Base-by-base conservation (phyloP, 1,284 basidiomycete species). In the Pseudozyma sp. region DNA sequence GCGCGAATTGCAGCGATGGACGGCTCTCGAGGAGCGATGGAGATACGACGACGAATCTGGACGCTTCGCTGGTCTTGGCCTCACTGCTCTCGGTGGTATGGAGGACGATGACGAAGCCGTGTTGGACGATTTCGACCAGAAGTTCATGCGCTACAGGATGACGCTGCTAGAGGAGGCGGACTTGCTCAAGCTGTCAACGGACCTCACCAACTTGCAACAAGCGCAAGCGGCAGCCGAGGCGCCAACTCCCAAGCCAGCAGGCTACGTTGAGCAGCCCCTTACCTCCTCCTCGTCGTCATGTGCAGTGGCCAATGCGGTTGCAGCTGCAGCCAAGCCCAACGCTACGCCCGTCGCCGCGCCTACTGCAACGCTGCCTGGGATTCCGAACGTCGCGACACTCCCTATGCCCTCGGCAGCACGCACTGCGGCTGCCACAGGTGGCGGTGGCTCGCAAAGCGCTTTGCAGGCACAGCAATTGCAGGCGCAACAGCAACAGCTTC, bases 51-150 rank as follows among this genome's bases (percentile, higher is more conserved):
- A 84, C 53, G 83, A 84, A 56, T 66, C 68, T 6, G 83, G 83
- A 7, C 72, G 79, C 16, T 84, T 79, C 59, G 83, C 83, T 7
- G 83, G 83, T 9, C 67, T 83, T 1, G 83, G 83, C 39, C 80
- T 84, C 5, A 70, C 76, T 8, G 79, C 82, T 12, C 72, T 84
- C 1, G 83, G 83, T 38, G 83, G 83, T 44, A 84, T 84, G 83
- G 83, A 84, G 48, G 82, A 83, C 25, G 83, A 84, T 35, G 82
- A 83, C 42, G 83, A 84, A 59, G 83, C 82, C 9, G 81, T 84
- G 16, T 42, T 84, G 47, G 83, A 84, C 52, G 83, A 84, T 63
- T 84, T 78, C 59, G 83, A 84, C 61, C 83, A 82, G 54, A 76
- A 79, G 51, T 84, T 83, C 60, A 77, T 84, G 59, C 76, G 77